Percentiles rank a stretch among this genome's conserved stretches.
phyloP scores from a whole-genome alignment of 2,329 filamentous ascomycete species.

The Fusarium brevicatenulatum region DNA sequence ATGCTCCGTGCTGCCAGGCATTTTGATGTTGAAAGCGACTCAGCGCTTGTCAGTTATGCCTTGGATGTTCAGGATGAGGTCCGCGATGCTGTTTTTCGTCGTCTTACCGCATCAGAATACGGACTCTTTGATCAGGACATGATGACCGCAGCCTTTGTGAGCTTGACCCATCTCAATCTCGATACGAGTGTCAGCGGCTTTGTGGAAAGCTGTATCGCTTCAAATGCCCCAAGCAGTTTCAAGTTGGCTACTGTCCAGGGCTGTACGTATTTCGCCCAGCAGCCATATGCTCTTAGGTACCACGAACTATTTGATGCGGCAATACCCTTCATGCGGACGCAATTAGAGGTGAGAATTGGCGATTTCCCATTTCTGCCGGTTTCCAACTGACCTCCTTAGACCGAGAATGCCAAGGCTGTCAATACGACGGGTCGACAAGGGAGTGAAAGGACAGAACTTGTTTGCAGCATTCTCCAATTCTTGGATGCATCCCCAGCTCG shows the following conservation, averaged over 20 bases:
- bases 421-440: conserved; percentile 8
- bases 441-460: conserved; percentile 39
- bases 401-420: conserved; percentile 31
- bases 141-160: conserved; percentile 74
- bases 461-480: conserved; percentile 63
- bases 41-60: conserved; percentile 72
- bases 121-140: conserved; percentile 69
- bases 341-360: conserved; percentile 63
- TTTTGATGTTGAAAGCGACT: conserved; percentile 71
- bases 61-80: conserved; percentile 77
- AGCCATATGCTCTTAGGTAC: conserved; percentile 60
- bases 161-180: conserved; percentile 69
- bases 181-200: conserved; percentile 68
- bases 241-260: conserved; percentile 71
- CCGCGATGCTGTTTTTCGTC: conserved; percentile 71
- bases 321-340: conserved; percentile 65
- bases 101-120: conserved; percentile 58
- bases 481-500: conserved; percentile 60
- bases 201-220: conserved; percentile 64
- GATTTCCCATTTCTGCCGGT: background rate
- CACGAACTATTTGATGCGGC: conserved; percentile 65
- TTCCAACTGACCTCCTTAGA: conserved; percentile 14
- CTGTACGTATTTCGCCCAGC: conserved; percentile 70
- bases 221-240: conserved; percentile 67
- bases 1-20: conserved; percentile 71